Evolutionary conservation across 371 early-diverging fungal genomes (phyloP).

Genomic region (Lichtheimia corymbifera): DNA sequence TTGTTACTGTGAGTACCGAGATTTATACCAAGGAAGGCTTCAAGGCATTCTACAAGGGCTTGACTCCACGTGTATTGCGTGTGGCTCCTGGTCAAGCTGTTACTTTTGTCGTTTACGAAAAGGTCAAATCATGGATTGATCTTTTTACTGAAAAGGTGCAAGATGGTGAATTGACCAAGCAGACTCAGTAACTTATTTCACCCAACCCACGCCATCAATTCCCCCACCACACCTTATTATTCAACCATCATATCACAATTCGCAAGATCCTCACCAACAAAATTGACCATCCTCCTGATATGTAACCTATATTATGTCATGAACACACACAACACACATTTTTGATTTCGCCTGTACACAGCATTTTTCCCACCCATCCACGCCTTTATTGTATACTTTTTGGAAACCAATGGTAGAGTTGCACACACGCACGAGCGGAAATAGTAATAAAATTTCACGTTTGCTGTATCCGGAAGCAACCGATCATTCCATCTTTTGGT

Average conservation of each 20-base stretch:
- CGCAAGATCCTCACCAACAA: background rate
- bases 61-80: constrained; percentile 92
- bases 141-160: constrained; percentile 47
- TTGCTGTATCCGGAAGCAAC: too few species aligned
- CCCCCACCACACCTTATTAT: too few species aligned
- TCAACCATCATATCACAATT: background rate
- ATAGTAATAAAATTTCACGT: too few species aligned
- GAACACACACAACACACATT: too few species aligned
- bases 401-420: too few species aligned
- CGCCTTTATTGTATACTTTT: too few species aligned
- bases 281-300: too few species aligned
- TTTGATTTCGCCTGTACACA: too few species aligned
- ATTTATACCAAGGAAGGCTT: constrained; percentile 90
- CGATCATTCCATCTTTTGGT: too few species aligned
- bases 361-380: too few species aligned
- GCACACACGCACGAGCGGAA: too few species aligned
- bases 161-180: constrained; percentile 30
- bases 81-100: constrained; percentile 88
- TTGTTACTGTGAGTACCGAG: constrained; percentile 69
- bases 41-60: constrained; percentile 93
- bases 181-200: constrained; percentile 9
- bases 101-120: constrained; percentile 88
- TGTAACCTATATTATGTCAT: too few species aligned
- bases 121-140: constrained; percentile 77
- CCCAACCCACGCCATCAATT: background rate